Base-by-base conservation (phyloP, 805 yeast genomes). In the Candida khao-thaluensis region DNA sequence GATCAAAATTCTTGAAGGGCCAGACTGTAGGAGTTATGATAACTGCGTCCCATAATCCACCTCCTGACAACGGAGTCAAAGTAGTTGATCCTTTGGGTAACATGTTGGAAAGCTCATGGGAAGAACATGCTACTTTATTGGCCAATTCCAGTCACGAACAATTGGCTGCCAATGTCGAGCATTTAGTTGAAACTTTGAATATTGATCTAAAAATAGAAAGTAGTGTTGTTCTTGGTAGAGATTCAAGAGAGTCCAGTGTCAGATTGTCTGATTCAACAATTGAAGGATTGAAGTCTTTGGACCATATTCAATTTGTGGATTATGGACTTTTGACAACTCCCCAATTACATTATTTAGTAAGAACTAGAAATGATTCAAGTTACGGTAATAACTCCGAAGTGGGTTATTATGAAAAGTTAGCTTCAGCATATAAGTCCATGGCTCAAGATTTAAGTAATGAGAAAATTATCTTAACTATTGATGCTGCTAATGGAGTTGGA, bases 401-500 rank as follows among this genome's bases (percentile, higher is more conserved):
- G 0, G 91, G 91, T 2, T 93, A 93, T 62, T 83, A 78, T 56
- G 49, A 62, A 15, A 85, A 86, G 57, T 62, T 87, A 42, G 60
- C 81, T 4, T 46, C 51, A 0, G 76, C 90, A 0, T 77, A 79
- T 58, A 66, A 63, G 37, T 51, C 61, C 14, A 71, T 85, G 37
- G 56, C 62, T 38, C 48, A 59, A 12, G 45, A 56, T 10, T 50
- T 11, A 6, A 12, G 58, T 48, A 33, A 34, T 12, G 42, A 43
- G 2, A 52, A 60, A 35, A 65, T 78, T 25, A 56, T 64, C 17
- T 70, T 90, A 49, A 75, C 81, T 2, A 78, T 93, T 14, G 99
- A 93, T 64, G 81, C 89, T 27, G 99, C 99, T 6, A 93, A 93
- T 57, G 99, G 99, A n/a, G 86, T 93, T 27, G 99, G 99, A 12